Conservation (phyloP, 2,329 filamentous ascomycete genomes). For the Penicillium oxalicum region DNA sequence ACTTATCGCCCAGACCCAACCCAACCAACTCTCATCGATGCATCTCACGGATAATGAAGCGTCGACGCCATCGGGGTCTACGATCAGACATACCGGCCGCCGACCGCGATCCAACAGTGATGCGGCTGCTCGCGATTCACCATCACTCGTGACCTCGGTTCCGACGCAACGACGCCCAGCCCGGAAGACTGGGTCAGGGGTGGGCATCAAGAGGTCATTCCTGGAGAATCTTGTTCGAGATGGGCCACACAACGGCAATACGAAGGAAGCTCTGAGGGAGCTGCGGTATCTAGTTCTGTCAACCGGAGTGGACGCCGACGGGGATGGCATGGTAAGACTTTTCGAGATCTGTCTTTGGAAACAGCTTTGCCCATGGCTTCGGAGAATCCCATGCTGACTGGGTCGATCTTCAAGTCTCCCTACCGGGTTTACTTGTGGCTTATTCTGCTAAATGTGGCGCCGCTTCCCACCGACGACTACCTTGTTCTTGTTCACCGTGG, state of each 20-base stretch:
- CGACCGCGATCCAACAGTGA: slow-evolving; percentile 69
- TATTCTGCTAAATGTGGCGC: slow-evolving; percentile 79
- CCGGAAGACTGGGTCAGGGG: slow-evolving; percentile 42
- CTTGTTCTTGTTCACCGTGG: slow-evolving; percentile 86
- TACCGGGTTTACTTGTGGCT: slow-evolving; percentile 95
- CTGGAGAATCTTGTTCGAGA: slow-evolving; percentile 74
- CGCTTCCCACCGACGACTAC: slow-evolving; percentile 81
- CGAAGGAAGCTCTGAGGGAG: slow-evolving; percentile 40
- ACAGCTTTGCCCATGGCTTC: slow-evolving; percentile 6
- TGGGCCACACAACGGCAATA: slow-evolving; percentile 66
- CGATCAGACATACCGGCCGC: slow-evolving; percentile 32
- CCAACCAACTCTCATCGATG: slow-evolving; percentile 17
- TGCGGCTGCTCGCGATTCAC: slow-evolving; percentile 44
- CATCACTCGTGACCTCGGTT: slow-evolving; percentile 13
- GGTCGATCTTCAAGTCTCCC: slow-evolving; percentile 59
- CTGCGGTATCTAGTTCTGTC: slow-evolving; percentile 46
- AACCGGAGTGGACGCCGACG: slow-evolving; percentile 46
- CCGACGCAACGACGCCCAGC: slow-evolving; percentile 30
- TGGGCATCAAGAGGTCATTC: slow-evolving; percentile 44
- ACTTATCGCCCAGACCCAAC: slow-evolving; percentile 51
- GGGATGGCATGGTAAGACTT: slow-evolving; percentile 47
- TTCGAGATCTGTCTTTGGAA: not conserved
- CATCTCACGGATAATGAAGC: slow-evolving; percentile 18
- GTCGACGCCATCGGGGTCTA: slow-evolving; percentile 23
- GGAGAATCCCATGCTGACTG: not conserved